Evolutionary conservation across 2,329 filamentous ascomycete species (phyloP), one percentile per base, ranked within the genome.

Genomic region (Aaosphaeria pasadenensis): DNA sequence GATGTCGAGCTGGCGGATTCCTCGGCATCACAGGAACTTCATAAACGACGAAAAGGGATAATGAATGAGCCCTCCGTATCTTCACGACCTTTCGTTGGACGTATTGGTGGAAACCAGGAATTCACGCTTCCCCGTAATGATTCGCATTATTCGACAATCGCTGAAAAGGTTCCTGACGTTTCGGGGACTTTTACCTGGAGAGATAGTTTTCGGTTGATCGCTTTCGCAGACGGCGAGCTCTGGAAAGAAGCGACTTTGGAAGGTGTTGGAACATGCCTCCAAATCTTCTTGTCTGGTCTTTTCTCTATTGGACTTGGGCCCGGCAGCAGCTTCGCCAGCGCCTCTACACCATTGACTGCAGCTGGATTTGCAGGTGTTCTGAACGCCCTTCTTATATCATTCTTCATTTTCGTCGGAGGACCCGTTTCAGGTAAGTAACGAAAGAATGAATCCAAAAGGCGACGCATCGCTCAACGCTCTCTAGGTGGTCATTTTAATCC

Each of bases 401-500:
- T 78, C 1, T 75, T 80, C 55, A 78, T 81, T 42, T 79, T 74
- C 53, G 73, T 72, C 6, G 74, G 75, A 11, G 74, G 71, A 4
- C 73, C 77, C 0, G 73, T 74, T 0, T 76, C 74, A 3, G 58
- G 51, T 43, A 35, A 45, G 38, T 32, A 32, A 11, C 11, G n/a
- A 7, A 30, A 9, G 6, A 35, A 35, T 32, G 11, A n/a, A 43
- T 28, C 6, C 32, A 11, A 39, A 28, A 7, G 9, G 11, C 39
- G 6, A 6, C 13, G 29, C 30, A 24, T 43, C 24, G 32, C 9
- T 36, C 6, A 11, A 47, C 7, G 43, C 7, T 29, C 29, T 43
- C 11, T 32, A 46, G 77, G 79, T 36, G 78, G 74, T 1, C 79
- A 82, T 55, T 61, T 82, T 47, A 82, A 79, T 53, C 78, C 78